Conservation (phyloP, 345 rosid species). For the Lepidium didymum region DNA sequence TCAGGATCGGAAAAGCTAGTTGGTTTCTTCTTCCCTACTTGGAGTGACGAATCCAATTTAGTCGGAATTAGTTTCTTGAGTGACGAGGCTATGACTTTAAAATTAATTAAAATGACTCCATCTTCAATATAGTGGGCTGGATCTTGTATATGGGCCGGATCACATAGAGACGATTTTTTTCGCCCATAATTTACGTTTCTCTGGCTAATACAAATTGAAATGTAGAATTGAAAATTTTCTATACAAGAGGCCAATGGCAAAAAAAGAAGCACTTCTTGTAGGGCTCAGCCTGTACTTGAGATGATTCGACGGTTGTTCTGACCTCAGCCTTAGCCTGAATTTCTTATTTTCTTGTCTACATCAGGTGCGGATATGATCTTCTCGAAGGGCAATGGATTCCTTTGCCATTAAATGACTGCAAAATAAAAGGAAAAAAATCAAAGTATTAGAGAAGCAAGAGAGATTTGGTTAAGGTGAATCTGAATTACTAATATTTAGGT, state of each 20-base stretch:
- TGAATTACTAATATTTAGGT: not conserved
- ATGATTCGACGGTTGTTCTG: not conserved
- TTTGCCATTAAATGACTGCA: slow-evolving; percentile 1
- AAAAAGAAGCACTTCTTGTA: not conserved
- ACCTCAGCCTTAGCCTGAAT: not conserved
- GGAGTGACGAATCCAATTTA: slow-evolving; percentile 2
- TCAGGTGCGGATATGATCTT: not conserved
- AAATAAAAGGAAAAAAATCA: not conserved
- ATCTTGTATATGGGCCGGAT: not conserved
- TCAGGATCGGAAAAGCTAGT: not conserved
- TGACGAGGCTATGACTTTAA: not conserved
- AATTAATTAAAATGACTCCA: too few species aligned
- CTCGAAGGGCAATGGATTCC: slow-evolving; percentile 4
- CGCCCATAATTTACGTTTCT: not conserved
- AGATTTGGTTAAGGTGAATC: not conserved
- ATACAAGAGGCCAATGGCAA: not conserved
- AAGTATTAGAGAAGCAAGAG: not conserved
- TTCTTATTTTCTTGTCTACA: not conserved
- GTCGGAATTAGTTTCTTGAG: not conserved
- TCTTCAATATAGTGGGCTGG: not conserved
- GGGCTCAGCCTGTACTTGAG: not conserved
- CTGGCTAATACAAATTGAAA: not conserved
- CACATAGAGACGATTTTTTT: not conserved
- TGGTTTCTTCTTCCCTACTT: not conserved
- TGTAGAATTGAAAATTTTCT: not conserved